Conservation (phyloP, 2,329 filamentous ascomycete genomes). For the Phaeosphaeria sp. region DNA sequence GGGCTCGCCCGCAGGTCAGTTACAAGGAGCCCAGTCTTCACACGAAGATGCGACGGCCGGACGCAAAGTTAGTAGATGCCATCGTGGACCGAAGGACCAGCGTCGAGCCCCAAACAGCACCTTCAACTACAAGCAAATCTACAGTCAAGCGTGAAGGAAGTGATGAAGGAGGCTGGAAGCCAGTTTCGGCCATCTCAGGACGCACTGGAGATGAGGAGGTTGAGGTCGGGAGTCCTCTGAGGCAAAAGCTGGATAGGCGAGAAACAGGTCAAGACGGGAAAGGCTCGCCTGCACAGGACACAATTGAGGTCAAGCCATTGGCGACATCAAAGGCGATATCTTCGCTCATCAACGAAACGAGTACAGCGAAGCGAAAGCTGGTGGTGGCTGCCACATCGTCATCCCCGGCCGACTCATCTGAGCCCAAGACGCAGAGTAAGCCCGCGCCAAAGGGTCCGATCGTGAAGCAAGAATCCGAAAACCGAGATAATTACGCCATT, state of each 20-base stretch:
- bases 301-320: constrained; percentile 29
- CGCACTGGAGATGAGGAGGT: constrained; percentile 31
- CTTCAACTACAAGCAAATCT: constrained; percentile 24
- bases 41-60: constrained; percentile 58
- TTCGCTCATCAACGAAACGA: constrained; percentile 40
- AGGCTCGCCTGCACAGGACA: constrained; percentile 18
- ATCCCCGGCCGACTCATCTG: constrained; percentile 5
- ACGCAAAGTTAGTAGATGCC: constrained; percentile 55
- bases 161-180: constrained; percentile 37
- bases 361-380: constrained; percentile 31
- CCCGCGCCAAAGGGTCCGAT: constrained; percentile 5
- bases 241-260: constrained; percentile 41
- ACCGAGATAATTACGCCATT: constrained; percentile 41
- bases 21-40: constrained; percentile 58
- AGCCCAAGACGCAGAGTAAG: constrained; percentile 5
- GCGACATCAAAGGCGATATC: constrained; percentile 43
- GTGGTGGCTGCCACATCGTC: constrained; percentile 5
- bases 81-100: constrained; percentile 41
- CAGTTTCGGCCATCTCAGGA: constrained; percentile 23
- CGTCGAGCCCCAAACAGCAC: constrained; percentile 29
- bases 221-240: constrained; percentile 44
- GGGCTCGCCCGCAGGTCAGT: constrained; percentile 55
- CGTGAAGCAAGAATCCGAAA: constrained; percentile 17
- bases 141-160: constrained; percentile 36
- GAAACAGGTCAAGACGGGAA: constrained; percentile 24